phyloP scores from a whole-genome alignment of 805 yeast genomes.

The Ogataea henricii region DNA sequence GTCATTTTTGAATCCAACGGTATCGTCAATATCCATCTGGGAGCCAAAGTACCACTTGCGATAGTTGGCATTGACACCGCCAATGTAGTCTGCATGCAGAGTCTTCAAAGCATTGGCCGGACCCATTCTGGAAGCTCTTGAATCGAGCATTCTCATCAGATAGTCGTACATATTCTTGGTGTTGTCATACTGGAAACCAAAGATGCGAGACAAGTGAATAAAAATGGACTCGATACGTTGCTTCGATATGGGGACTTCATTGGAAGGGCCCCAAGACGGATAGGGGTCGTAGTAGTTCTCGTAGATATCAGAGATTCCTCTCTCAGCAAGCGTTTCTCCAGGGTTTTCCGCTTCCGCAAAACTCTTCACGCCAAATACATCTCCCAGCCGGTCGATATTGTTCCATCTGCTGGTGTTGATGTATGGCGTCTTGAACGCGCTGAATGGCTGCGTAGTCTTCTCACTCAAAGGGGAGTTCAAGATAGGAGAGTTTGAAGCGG shows the following conservation, averaged over 20 bases:
- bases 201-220: constrained; percentile 50
- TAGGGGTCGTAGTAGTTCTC: constrained; percentile 51
- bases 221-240: constrained; percentile 60
- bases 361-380: constrained; percentile 33
- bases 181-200: constrained; percentile 72
- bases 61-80: constrained; percentile 69
- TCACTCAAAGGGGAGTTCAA: constrained; percentile 32
- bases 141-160: constrained; percentile 60
- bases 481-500: constrained; percentile 20
- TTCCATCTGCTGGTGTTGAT: constrained; percentile 46
- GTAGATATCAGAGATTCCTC: constrained; percentile 43
- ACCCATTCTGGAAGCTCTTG: constrained; percentile 66
- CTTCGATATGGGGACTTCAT: constrained; percentile 48
- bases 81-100: constrained; percentile 73
- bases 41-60: constrained; percentile 80
- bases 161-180: constrained; percentile 69
- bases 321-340: constrained; percentile 30
- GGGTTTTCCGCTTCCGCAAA: constrained; percentile 38
- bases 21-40: constrained; percentile 61
- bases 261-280: constrained; percentile 51
- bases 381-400: constrained; percentile 39
- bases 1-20: constrained; percentile 38
- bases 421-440: constrained; percentile 49
- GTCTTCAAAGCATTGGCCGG: constrained; percentile 57
- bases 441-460: constrained; percentile 34